A percentile compares a stretch with the other conserved stretches of the same genome.
Evolutionary conservation across 2,329 filamentous ascomycete genomes (phyloP).

Genomic region (Fusarium multiceps): DNA sequence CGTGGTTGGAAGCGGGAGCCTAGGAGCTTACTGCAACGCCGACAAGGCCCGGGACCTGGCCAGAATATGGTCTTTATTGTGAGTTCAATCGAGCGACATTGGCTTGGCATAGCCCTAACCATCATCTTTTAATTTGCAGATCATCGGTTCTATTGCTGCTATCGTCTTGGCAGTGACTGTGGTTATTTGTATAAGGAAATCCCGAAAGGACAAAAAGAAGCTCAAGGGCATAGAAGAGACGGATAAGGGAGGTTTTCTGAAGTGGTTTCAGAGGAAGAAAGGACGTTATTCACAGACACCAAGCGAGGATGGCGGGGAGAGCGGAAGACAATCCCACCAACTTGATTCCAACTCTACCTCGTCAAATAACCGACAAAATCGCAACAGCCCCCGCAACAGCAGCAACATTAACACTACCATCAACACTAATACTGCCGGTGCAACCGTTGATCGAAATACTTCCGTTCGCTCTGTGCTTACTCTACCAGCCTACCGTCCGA

Average conservation of each 20-base stretch:
- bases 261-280: conserved; percentile 18
- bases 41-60: conserved; percentile 14
- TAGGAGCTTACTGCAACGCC: conserved; percentile 15
- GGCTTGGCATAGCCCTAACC: conserved; percentile 5
- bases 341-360: conserved; percentile 40
- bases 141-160: conserved; percentile 34
- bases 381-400: conserved; percentile 21
- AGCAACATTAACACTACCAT: conserved; percentile 22
- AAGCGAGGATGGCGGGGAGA: conserved; percentile 46
- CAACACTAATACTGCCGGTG: conserved; percentile 43
- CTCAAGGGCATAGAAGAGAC: conserved; percentile 24
- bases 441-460: conserved; percentile 79
- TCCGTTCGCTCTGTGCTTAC: conserved; percentile 96
- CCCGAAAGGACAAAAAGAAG: conserved; percentile 26
- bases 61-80: conserved; percentile 41
- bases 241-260: conserved; percentile 40
- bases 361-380: conserved; percentile 26
- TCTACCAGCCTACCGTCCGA: conserved; percentile 82
- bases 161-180: conserved; percentile 23
- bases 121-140: conserved; percentile 16
- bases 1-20: conserved; percentile 36
- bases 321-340: conserved; percentile 41
- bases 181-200: conserved; percentile 27
- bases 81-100: conserved; percentile 20
- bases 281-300: conserved; percentile 49